These are phyloP conservation scores for Fusarium floridanum DNA, from an alignment of 2,329 filamentous ascomycete genomes.

Conservation along the genomic window DNA sequence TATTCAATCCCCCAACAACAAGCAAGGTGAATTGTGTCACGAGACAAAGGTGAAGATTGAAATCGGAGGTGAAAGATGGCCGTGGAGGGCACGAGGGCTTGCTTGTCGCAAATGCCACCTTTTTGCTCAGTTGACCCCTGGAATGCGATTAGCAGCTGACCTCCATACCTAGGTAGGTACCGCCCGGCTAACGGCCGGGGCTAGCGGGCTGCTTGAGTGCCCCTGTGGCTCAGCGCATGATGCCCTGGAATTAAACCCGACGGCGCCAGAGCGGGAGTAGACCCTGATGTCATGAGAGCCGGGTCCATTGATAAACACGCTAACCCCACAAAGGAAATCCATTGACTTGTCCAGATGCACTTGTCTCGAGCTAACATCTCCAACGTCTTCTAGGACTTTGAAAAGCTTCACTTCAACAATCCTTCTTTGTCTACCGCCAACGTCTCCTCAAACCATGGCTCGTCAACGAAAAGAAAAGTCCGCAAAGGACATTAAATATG, in stretches of 20 bases:
- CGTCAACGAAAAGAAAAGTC: slow-evolving; percentile 63
- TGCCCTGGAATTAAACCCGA: background rate
- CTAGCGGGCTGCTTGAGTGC: background rate
- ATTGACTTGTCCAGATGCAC: slow-evolving; percentile 29
- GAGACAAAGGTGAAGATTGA: slow-evolving; percentile 12
- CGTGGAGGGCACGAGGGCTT: slow-evolving; percentile 34
- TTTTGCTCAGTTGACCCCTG: slow-evolving; percentile 29
- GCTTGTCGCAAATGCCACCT: slow-evolving; percentile 33
- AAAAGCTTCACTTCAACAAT: slow-evolving; percentile 14
- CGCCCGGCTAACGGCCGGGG: background rate
- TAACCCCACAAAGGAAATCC: slow-evolving; percentile 25
- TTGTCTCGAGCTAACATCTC: slow-evolving; percentile 5
- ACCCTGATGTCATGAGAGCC: slow-evolving; percentile 11
- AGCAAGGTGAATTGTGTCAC: slow-evolving; percentile 27
- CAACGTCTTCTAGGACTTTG: background rate
- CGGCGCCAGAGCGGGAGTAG: background rate
- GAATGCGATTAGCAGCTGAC: slow-evolving; percentile 27
- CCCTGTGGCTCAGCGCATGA: background rate
- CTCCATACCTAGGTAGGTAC: background rate
- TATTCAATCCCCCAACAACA: slow-evolving; percentile 8
- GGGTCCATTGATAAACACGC: slow-evolving; percentile 22
- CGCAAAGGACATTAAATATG: slow-evolving; percentile 69
- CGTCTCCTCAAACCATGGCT: slow-evolving; percentile 54
- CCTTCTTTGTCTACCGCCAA: background rate
- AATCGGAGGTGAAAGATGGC: slow-evolving; percentile 23